These are phyloP conservation scores for Metschnikowia santaceciliae DNA, from an alignment of 805 yeast species.

Conservation along the genomic window DNA sequence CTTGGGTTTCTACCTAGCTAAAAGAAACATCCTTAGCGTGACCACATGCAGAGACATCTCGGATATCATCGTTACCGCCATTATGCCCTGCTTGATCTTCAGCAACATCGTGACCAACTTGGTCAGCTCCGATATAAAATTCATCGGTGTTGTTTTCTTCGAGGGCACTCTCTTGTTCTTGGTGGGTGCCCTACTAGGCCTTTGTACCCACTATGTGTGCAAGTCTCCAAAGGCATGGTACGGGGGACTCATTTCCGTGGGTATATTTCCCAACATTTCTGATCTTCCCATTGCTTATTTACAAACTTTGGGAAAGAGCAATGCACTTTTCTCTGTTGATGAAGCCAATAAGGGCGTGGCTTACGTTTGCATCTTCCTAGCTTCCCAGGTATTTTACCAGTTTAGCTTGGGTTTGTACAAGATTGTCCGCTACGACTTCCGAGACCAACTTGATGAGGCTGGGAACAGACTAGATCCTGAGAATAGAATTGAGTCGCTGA, in stretches of 20 bases:
- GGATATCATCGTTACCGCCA: conserved; percentile 59
- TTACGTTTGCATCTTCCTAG: conserved; percentile 71
- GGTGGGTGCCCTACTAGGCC: conserved; percentile 48
- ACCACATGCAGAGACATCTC: conserved; percentile 66
- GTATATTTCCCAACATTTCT: conserved; percentile 72
- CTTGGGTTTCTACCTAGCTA: conserved; percentile 63
- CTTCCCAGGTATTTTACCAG: conserved; percentile 61
- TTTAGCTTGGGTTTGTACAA: conserved; percentile 76
- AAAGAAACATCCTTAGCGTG: conserved; percentile 58
- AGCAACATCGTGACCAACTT: conserved; percentile 65
- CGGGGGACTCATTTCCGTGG: conserved; percentile 71
- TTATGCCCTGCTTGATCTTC: conserved; percentile 75
- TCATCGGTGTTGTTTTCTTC: conserved; percentile 59
- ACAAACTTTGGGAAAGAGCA: conserved; percentile 65
- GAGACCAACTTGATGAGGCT: conserved; percentile 25
- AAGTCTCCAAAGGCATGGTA: conserved; percentile 69
- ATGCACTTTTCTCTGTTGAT: conserved; percentile 47
- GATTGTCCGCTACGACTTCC: conserved; percentile 68
- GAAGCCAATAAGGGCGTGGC: conserved; percentile 79
- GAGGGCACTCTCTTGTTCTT: conserved; percentile 48
- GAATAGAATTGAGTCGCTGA: not conserved
- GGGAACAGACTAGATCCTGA: not conserved
- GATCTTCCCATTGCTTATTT: conserved; percentile 84
- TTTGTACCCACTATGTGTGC: conserved; percentile 42
- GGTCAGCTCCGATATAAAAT: conserved; percentile 63